Base-by-base conservation (phyloP, 352 stramenopile genomes). In the Aphanomyces astaci region DNA sequence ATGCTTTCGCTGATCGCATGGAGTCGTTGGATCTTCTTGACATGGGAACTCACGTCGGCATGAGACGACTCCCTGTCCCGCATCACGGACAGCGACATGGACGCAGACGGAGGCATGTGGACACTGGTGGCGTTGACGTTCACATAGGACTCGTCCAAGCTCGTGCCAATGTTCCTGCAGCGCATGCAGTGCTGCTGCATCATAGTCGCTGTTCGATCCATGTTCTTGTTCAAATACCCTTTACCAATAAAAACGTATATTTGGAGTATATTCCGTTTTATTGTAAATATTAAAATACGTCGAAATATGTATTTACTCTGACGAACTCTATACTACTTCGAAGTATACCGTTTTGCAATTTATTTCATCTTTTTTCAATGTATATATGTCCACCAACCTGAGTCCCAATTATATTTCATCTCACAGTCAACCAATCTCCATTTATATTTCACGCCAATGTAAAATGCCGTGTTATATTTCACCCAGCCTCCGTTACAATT, bases 11-110 rank as follows among this genome's bases (percentile, higher is more conserved):
- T 52, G 46, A 68, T 52, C 24, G 39, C 2, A 40, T 68, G 62
- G 43, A 68, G 33, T 24, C 51, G 30, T 49, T 68, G 62, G 30
- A 68, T 68, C 32, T 68, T 68, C 27, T 68, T 68, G 27, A 68
- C 62, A 24, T 68, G 62, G 19, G 62, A 68, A 32, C 62, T 68
- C 62, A 68, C 62, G 32, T 68, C 62, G 22, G 62, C 62, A 32
- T 68, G 51, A 31, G 62, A 68, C 27, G 48, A 25, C 17, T 68
- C 62, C 7, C 32, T 19, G 25, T 59, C 51, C 0, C 51, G 7
- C 51, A 59, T 59, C 25, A 59, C 45, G n/a, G 62, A 68, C 33
- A 68, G 22, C 10, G 43, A 60, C 25, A 30, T 59, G 36, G 36
- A 43, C 36, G 36, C 7, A 7, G 36, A 7, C 7, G 51, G 7